A percentile compares a stretch with the other conserved stretches of the same genome.
Evolutionary conservation across 1,284 basidiomycete genomes (phyloP).

Genomic region (Puccinia horiana): DNA sequence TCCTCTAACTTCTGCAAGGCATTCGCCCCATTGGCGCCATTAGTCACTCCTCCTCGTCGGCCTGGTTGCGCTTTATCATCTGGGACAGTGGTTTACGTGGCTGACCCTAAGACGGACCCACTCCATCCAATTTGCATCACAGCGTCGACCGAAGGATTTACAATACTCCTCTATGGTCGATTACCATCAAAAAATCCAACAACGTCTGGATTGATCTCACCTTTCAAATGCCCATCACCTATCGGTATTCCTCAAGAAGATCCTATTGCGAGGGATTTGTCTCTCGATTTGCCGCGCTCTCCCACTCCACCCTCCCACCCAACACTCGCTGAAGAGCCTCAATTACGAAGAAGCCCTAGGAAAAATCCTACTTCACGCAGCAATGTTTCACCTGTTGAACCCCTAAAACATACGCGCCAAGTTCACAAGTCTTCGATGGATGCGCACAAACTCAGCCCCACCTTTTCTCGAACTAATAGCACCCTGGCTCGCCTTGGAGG

Average conservation of each 20-base stretch:
- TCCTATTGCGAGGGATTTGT: background rate
- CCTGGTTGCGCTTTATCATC: slow-evolving; percentile 34
- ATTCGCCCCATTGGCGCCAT: slow-evolving; percentile 21
- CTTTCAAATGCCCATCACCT: slow-evolving; percentile 18
- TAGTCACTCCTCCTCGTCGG: slow-evolving; percentile 36
- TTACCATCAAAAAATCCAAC: slow-evolving; percentile 19
- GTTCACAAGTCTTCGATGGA: background rate
- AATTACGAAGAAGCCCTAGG: slow-evolving; percentile 39
- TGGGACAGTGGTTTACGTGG: slow-evolving; percentile 46
- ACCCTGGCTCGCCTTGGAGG: slow-evolving; percentile 23
- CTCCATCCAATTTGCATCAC: slow-evolving; percentile 45
- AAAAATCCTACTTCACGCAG: slow-evolving; percentile 26
- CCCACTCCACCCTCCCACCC: slow-evolving; percentile 33
- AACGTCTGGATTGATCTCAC: slow-evolving; percentile 14
- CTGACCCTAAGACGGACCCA: slow-evolving; percentile 40
- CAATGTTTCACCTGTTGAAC: slow-evolving; percentile 21
- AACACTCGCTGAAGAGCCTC: slow-evolving; percentile 18
- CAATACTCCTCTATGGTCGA: slow-evolving; percentile 42
- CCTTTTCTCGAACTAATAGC: slow-evolving; percentile 3
- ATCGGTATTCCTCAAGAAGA: slow-evolving; percentile 14
- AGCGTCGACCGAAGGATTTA: slow-evolving; percentile 47
- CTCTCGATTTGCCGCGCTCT: slow-evolving; percentile 21
- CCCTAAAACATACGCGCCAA: background rate
- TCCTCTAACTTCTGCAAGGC: slow-evolving; percentile 39
- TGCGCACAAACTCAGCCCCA: slow-evolving; percentile 20